These are phyloP conservation scores for Mycocentrospora acerina DNA, from an alignment of 2,329 filamentous ascomycete genomes.

Conservation along the genomic window DNA sequence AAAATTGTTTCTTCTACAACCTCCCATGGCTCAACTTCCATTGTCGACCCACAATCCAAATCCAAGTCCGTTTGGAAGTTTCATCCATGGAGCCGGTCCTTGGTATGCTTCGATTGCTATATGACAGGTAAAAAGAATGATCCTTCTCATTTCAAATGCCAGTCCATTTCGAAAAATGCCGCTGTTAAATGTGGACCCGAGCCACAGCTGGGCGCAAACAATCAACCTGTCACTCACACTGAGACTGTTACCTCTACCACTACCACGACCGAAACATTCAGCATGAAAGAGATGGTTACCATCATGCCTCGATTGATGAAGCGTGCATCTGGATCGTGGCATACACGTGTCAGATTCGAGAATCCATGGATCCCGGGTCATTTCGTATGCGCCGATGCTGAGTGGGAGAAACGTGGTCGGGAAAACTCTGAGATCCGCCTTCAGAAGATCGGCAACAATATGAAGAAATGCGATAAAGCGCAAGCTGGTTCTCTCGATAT, in stretches of 20 bases:
- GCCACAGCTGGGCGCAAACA: not conserved
- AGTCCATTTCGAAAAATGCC: constrained; percentile 5
- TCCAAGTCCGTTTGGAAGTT: constrained; percentile 24
- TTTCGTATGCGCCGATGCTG: constrained; percentile 17
- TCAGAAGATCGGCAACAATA: constrained; percentile 5
- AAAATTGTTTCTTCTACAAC: no score
- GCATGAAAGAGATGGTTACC: no score
- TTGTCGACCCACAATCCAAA: constrained; percentile 4
- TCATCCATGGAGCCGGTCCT: constrained; percentile 23
- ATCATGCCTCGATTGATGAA: not conserved
- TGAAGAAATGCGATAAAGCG: constrained; percentile 3
- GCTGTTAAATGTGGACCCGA: constrained; percentile 8
- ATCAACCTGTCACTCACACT: constrained; percentile 1
- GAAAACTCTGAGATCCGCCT: constrained; percentile 13
- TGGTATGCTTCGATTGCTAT: constrained; percentile 30
- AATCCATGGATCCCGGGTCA: constrained; percentile 12
- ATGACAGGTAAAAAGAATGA: constrained; percentile 8
- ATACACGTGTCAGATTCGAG: constrained; percentile 15
- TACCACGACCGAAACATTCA: not conserved
- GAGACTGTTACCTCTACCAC: not conserved
- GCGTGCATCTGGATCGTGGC: constrained; percentile 12
- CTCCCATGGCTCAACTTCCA: no score
- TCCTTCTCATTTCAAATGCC: constrained; percentile 19
- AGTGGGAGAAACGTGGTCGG: constrained; percentile 26
- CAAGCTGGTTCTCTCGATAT: constrained; percentile 7